Base-by-base conservation (phyloP, 2,329 filamentous ascomycete genomes). In the Ceratocystis huliohia region DNA sequence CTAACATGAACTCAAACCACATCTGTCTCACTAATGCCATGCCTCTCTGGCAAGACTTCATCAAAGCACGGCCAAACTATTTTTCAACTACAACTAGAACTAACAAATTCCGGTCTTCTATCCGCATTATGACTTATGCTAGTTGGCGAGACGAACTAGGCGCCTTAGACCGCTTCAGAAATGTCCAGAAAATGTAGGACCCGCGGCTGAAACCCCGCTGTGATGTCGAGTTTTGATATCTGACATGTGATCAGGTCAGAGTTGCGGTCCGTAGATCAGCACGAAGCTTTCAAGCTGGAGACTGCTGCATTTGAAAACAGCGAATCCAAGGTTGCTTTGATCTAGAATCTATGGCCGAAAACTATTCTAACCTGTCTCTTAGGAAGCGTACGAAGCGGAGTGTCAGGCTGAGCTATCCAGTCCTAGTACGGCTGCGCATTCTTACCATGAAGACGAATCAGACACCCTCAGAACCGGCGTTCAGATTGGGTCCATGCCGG, bases 231-330 rank as follows among this genome's bases (percentile, higher is more conserved):
- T 33, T 25, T 22, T 25, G 33, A n/a, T 45, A 44, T 61, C 64
- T 65, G 53, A 65, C 64, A 65, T 65, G 41, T 65, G 64, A 65
- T 61, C 4, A 67, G 70, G 22, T 69, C 72, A 3, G 69, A 70
- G 50, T 56, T 65, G 33, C 64, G 53, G n/a, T 65, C 53, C 7
- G 33, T 65, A 2, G 69, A 71, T 8, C 72, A 73, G 48, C 13
- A 72, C 73, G 70, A 79, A 48, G 89, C 89, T 22, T 87, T 87
- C 71, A 74, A 80, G 61, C 76, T 85, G 50, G 91, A 96, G 74
- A 82, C 82, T 59, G 79, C 81, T 10, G 84, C 85, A 13, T 88
- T 84, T 70, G 79, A 63, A 25, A 50, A 22, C 25, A 20, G 61
- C 22, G 25, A 50, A 50, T 45, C 61, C 5, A 63, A 63, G 46